These are phyloP conservation scores for Akanthomyces muscarius DNA, from an alignment of 2,329 filamentous ascomycete species.

Conservation along the genomic window DNA sequence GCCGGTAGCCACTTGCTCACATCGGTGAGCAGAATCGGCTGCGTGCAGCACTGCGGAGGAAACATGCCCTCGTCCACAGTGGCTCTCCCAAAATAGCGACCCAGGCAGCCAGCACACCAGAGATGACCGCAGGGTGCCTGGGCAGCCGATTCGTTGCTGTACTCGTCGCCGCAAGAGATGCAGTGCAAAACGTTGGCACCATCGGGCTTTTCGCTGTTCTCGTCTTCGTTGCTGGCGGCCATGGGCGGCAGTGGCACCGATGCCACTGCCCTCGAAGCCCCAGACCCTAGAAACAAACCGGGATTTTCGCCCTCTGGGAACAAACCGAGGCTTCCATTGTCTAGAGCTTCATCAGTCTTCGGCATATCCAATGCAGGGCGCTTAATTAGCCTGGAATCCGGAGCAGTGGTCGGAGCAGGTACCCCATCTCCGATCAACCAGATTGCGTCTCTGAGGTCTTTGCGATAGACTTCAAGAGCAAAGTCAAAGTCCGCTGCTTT, in stretches of 20 bases:
- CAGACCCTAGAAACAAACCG: too few species aligned
- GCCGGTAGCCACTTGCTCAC: conserved; percentile 34
- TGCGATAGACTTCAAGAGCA: not conserved
- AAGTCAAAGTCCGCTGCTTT: not conserved
- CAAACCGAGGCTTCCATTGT: too few species aligned
- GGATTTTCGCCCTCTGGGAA: too few species aligned
- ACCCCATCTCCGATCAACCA: not conserved
- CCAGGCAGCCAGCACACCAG: conserved; percentile 50
- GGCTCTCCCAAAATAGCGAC: conserved; percentile 39
- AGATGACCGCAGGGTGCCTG: conserved; percentile 31
- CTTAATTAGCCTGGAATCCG: not conserved
- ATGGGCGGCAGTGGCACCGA: too few species aligned
- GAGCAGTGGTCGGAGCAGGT: not conserved
- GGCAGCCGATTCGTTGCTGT: not conserved
- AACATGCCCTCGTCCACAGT: conserved; percentile 49
- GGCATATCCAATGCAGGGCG: not conserved
- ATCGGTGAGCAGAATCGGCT: conserved; percentile 35
- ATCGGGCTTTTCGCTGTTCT: too few species aligned
- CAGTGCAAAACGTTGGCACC: not conserved
- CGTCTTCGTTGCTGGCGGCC: too few species aligned
- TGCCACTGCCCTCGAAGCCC: too few species aligned
- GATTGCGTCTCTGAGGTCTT: not conserved
- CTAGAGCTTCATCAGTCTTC: too few species aligned
- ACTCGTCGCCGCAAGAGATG: not conserved
- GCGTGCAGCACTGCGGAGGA: conserved; percentile 50